Conservation (phyloP, 2,329 filamentous ascomycete genomes). For the Pseudogymnoascus destructans region DNA sequence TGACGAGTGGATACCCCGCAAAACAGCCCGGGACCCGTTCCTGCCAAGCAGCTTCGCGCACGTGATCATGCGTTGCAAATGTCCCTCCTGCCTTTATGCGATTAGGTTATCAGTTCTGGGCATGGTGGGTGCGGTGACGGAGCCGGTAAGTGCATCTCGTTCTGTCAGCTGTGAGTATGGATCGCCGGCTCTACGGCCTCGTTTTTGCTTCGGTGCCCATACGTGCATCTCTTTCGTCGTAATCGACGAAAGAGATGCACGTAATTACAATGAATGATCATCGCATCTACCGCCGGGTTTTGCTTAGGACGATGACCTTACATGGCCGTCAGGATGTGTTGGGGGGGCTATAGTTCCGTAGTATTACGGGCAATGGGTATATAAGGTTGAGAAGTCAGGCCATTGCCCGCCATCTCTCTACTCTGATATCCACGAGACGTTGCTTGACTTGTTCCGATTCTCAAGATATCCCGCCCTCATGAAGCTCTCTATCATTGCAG, state of each 20-base stretch:
- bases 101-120: constrained; percentile 7
- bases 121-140: not conserved
- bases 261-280: not conserved
- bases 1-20: not conserved
- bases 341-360: not conserved
- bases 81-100: constrained; percentile 6
- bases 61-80: not conserved
- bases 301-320: not conserved
- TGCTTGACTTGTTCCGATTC: not conserved
- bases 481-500: not conserved
- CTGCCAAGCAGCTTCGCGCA: not conserved
- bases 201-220: not conserved
- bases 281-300: not conserved
- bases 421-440: not conserved
- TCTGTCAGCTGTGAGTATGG: constrained; percentile 1
- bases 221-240: not conserved
- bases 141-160: not conserved
- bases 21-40: not conserved
- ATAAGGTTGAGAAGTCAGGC: not conserved
- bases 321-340: not conserved
- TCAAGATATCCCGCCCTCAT: not conserved
- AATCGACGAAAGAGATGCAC: too few relatives aligned
- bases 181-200: not conserved
- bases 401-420: not conserved
- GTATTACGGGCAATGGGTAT: not conserved